Evolutionary conservation across 1,284 basidiomycete species (phyloP), one percentile per base, ranked within the genome.

Genomic region (Earliella scabrosa): DNA sequence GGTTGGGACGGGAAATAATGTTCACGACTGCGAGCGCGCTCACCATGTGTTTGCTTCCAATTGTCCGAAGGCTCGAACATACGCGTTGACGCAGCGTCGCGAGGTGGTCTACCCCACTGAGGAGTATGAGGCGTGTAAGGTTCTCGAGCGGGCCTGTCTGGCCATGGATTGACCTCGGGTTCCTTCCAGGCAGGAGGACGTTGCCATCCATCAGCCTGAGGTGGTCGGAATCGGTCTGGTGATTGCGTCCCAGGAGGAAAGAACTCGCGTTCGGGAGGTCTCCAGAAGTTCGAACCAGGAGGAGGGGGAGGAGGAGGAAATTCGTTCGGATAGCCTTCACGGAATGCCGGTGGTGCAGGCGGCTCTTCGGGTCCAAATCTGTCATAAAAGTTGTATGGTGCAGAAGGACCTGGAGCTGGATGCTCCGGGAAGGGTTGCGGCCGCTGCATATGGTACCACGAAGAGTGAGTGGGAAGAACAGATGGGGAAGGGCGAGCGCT

Each of bases 61-160:
- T 75, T 72, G 24, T 84, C 83, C 32, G 86, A 87, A 21, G 88
- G 86, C 69, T 90, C 88, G 66, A 89, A 85, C 77, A 85, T 81
- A 58, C 85, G 76, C 56, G 81, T 77, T 23, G 82, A 76, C 55
- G 81, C 67, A 52, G 67, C 71, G 58, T 79, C 80, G 52, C 76
- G 77, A 50, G 70, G 64, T 13, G 69, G 63, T 40, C 67, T 63
- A 54, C 70, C 63, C 63, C 63, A 66, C 13, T 58, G 44, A 57
- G 64, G n/a, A n/a, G n/a, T n/a, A n/a, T n/a, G 68, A 57, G 63
- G 68, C 50, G 63, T 58, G 26, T 52, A 58, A 23, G 58, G n/a
- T 7, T 71, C 62, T 27, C 73, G 66, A 51, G 76, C 56, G 41
- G 63, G 50, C 50, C 64, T 53, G 18, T 65, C 66, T 27, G 61